These are phyloP conservation scores for Cystobasidium sp. DNA, from an alignment of 1,284 basidiomycete genomes.

Conservation along the genomic window DNA sequence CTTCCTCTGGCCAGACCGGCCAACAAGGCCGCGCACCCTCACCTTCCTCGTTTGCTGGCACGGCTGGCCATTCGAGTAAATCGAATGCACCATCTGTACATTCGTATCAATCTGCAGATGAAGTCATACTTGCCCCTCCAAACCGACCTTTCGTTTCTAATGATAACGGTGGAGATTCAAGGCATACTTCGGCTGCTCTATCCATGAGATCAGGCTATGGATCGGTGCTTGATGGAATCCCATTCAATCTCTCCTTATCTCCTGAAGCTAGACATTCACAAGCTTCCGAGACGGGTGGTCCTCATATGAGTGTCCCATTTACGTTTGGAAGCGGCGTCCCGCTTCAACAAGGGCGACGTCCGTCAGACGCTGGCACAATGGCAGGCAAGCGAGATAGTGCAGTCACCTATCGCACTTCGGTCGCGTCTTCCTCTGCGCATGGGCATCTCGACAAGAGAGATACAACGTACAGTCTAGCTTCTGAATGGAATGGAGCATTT, in stretches of 20 bases:
- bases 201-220: conserved; percentile 44
- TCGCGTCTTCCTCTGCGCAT: background rate
- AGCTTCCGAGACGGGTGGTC: conserved; percentile 24
- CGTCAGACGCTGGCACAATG: background rate
- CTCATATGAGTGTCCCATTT: conserved; percentile 19
- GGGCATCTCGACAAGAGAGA: conserved; percentile 20
- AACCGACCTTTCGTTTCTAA: conserved; percentile 30
- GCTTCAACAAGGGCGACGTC: background rate
- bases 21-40: background rate
- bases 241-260: conserved; percentile 44
- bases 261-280: conserved; percentile 36
- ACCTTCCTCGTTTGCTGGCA: background rate
- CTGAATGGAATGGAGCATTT: conserved; percentile 43
- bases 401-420: conserved; percentile 15
- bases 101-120: conserved; percentile 3
- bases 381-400: conserved; percentile 11
- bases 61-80: background rate
- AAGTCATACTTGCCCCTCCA: conserved; percentile 36
- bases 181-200: conserved; percentile 39
- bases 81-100: background rate
- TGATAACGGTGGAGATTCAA: conserved; percentile 31
- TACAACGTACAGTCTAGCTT: conserved; percentile 38
- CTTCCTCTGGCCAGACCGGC: conserved; percentile 2
- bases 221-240: conserved; percentile 44
- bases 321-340: background rate